Evolutionary conservation across 331 rosid genomes (phyloP), one percentile per base, ranked within the genome.

Genomic region (Quercus lobata): DNA sequence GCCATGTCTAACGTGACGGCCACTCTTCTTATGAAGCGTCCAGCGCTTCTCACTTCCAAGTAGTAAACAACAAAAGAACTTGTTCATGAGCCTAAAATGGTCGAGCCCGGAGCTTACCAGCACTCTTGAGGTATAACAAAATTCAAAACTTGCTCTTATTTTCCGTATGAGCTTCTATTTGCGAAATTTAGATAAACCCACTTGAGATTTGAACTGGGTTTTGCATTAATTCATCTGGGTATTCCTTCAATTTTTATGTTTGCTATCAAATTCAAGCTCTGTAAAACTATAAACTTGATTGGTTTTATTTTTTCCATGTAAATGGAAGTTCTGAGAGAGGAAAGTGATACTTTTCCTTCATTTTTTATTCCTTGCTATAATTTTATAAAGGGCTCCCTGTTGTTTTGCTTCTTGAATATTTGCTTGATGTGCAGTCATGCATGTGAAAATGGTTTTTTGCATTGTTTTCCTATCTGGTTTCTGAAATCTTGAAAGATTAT

Each of bases 271-370:
- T 19, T 4, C 9, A 17, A 11, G 21, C 3, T 9, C 63, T 54
- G 37, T 29, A 19, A 74, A 77, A 34, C 35, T 9, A n/a, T 56
- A 57, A 16, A 17, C 17, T 85, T 17, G 74, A 12, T 2, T 2
- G 66, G 21, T 10, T 4, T 46, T 8, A 69, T 18, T 72, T 32
- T 52, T 62, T 92, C 89, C 81, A 92, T 94, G 98, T 97, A 94
- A 91, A 92, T 92, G 81, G 97, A 92, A 18, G 80, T 90, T 70
- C 82, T 82, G 83, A 87, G 86, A 86, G 98, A 85, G 80, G 94
- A 90, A 83, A 83, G 75, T 72, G 24, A 63, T 35, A 88, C 69
- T 74, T 41, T 81, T 72, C 22, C 29, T 61, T 60, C 9, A 78
- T 3, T 69, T 69, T 44, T 55, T 41, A 46, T 57, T 76, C 10